Conservation (phyloP, 768 basidiomycete genomes). For the Floccularia luteovirens region DNA sequence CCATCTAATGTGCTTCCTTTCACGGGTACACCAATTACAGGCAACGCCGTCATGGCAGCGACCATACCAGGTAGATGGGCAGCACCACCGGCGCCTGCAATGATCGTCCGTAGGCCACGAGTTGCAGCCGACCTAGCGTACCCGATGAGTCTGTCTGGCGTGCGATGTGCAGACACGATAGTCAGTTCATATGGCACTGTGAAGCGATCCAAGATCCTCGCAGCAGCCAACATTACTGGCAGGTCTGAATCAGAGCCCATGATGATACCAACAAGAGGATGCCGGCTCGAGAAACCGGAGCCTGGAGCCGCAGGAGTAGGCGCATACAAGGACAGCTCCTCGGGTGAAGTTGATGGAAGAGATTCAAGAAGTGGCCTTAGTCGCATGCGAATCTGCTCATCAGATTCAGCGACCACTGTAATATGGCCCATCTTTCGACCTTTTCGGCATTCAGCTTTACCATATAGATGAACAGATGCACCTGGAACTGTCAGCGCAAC, state of each 20-base stretch:
- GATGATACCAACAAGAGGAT: constrained; percentile 86
- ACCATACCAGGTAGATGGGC: constrained; percentile 99
- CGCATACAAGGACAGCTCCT: constrained; percentile 47
- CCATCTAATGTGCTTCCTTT: constrained; percentile 92
- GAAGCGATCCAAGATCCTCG: constrained; percentile 79
- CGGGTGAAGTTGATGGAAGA: constrained; percentile 39
- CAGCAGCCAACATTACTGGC: constrained; percentile 87
- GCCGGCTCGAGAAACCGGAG: constrained; percentile 48
- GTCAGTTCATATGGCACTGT: constrained; percentile 85
- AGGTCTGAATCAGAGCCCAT: constrained; percentile 99
- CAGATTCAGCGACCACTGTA: constrained; percentile 78
- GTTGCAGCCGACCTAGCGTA: constrained; percentile 72
- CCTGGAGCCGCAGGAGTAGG: constrained; percentile 35
- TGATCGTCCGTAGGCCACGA: constrained; percentile 65
- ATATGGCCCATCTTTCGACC: constrained; percentile 98
- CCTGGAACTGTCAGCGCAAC: constrained; percentile 67
- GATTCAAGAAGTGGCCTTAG: constrained; percentile 70
- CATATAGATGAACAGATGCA: constrained; percentile 83
- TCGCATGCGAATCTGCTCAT: constrained; percentile 60
- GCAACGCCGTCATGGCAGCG: constrained; percentile 85
- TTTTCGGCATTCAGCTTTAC: constrained; percentile 83
- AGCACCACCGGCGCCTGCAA: constrained; percentile 97
- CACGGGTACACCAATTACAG: constrained; percentile 95
- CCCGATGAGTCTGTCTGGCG: constrained; percentile 76
- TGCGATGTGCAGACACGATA: constrained; percentile 95